A percentile compares a stretch with the other conserved stretches of the same genome.
Conservation (phyloP, 2,329 filamentous ascomycete genomes). For the Pseudogymnoascus destructans region DNA sequence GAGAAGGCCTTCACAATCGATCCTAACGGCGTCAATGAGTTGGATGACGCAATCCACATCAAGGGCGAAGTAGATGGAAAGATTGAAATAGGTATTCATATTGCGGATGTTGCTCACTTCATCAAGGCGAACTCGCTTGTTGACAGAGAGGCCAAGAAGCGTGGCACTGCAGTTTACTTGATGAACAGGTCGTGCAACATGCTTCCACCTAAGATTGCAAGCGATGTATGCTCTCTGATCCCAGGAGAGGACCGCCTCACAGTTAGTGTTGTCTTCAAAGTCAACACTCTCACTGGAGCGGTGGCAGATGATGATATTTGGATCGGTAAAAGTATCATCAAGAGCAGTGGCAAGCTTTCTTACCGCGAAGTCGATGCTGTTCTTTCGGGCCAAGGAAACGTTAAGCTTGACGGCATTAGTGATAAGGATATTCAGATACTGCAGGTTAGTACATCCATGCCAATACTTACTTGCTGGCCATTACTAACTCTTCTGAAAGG, state of each 20-base stretch:
- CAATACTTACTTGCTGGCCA: conserved; percentile 15
- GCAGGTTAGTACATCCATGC: conserved; percentile 38
- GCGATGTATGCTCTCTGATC: conserved; percentile 75
- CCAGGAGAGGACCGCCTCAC: conserved; percentile 84
- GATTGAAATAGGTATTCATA: conserved; percentile 88
- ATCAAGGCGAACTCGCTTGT: conserved; percentile 93
- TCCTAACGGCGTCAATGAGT: conserved; percentile 71
- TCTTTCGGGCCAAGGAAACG: conserved; percentile 48
- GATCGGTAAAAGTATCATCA: conserved; percentile 88
- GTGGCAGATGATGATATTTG: conserved; percentile 79
- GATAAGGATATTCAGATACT: conserved; percentile 70
- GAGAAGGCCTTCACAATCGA: conserved; percentile 89
- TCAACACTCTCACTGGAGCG: conserved; percentile 66
- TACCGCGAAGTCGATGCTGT: conserved; percentile 79
- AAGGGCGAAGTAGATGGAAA: conserved; percentile 72
- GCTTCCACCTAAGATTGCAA: conserved; percentile 73
- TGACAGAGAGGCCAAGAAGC: conserved; percentile 94
- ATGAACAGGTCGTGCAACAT: conserved; percentile 78
- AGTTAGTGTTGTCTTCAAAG: conserved; percentile 84
- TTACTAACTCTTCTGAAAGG: conserved; percentile 30
- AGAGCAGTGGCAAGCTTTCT: conserved; percentile 74
- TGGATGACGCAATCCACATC: conserved; percentile 87
- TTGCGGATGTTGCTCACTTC: conserved; percentile 91
- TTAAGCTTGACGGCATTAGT: conserved; percentile 51
- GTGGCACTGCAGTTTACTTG: conserved; percentile 87